These are phyloP conservation scores for Boletus mariae DNA, from an alignment of 1,284 basidiomycete genomes.

Conservation along the genomic window DNA sequence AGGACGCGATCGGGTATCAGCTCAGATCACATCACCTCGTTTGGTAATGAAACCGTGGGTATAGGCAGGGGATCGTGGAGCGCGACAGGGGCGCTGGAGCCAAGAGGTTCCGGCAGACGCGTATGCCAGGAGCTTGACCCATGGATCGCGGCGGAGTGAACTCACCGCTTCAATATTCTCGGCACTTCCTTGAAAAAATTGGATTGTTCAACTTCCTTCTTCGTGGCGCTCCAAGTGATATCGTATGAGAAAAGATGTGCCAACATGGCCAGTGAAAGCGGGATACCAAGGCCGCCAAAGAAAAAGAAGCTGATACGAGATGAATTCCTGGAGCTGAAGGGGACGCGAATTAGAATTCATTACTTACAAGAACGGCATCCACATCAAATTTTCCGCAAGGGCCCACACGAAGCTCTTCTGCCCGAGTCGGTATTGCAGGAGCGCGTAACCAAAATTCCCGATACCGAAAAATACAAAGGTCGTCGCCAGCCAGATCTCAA, in stretches of 20 bases:
- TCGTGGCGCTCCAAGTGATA: conserved; percentile 78
- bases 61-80: neutral
- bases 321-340: conserved; percentile 1
- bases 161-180: conserved; percentile 66
- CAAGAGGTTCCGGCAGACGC: neutral
- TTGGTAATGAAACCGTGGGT: conserved; percentile 2
- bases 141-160: conserved; percentile 28
- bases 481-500: conserved; percentile 76
- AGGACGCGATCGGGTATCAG: conserved; percentile 16
- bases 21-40: neutral
- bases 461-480: conserved; percentile 72
- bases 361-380: conserved; percentile 78
- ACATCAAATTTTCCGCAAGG: conserved; percentile 64
- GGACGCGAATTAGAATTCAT: neutral
- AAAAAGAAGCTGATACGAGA: conserved; percentile 67
- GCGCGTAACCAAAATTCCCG: conserved; percentile 68
- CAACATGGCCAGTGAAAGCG: conserved; percentile 70
- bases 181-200: conserved; percentile 90
- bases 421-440: conserved; percentile 76
- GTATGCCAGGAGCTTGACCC: neutral
- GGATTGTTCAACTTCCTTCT: conserved; percentile 75
- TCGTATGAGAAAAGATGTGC: conserved; percentile 82
- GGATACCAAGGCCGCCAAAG: conserved; percentile 76
- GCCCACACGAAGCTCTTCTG: conserved; percentile 51
- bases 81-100: neutral